A percentile compares a stretch with the other conserved stretches of the same genome.
phyloP scores from a whole-genome alignment of 257 asterid species.

The Verbena officinalis region DNA sequence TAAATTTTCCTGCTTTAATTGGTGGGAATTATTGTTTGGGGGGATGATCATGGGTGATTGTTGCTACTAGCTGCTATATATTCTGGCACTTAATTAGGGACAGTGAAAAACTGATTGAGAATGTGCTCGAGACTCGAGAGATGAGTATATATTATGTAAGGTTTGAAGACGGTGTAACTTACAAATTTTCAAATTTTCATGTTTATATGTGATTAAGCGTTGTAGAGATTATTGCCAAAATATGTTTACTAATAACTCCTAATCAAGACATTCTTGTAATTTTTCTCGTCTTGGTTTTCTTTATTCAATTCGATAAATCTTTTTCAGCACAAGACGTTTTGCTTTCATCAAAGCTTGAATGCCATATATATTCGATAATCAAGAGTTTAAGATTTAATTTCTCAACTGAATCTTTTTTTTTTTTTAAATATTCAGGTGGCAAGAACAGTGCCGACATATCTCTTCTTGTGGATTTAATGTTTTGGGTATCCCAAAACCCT shows the following conservation, averaged over 20 bases:
- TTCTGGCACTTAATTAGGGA: background rate
- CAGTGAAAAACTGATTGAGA: background rate
- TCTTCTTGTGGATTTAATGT: constrained; percentile 88
- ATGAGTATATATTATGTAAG: too few species aligned
- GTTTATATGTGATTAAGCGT: background rate
- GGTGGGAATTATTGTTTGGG: background rate
- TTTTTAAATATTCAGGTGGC: constrained; percentile 54
- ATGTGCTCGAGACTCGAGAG: background rate
- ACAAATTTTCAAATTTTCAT: background rate
- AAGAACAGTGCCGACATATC: constrained; percentile 95
- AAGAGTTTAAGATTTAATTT: too few species aligned
- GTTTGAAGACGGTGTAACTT: too few species aligned
- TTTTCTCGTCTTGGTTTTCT: too few species aligned
- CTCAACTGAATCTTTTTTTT: background rate
- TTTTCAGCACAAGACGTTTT: background rate
- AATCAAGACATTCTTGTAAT: too few species aligned
- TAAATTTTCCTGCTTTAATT: background rate
- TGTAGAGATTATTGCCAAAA: background rate
- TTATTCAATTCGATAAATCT: too few species aligned
- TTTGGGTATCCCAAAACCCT: constrained; percentile 94
- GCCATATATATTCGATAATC: background rate
- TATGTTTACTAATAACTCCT: background rate
- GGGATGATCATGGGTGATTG: background rate
- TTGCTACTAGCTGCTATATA: background rate
- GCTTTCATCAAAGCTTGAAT: background rate